Evolutionary conservation across 805 yeast species (phyloP).

Genomic region (Teunomyces barrocoloradensis): DNA sequence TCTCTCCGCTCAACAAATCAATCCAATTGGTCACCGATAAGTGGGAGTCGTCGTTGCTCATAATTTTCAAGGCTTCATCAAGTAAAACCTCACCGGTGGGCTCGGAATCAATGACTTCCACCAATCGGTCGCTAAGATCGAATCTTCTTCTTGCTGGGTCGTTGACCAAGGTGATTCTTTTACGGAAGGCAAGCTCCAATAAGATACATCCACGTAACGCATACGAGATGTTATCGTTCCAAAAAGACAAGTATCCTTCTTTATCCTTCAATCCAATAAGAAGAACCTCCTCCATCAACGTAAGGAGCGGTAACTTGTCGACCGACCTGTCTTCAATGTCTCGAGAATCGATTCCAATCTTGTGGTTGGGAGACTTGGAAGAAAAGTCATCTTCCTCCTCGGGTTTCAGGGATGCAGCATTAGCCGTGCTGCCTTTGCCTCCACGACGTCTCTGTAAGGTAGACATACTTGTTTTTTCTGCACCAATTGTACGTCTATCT

Average conservation of each 20-base stretch:
- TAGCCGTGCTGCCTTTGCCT: constrained; percentile 29
- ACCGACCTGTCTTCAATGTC: constrained; percentile 47
- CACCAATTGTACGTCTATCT: no score
- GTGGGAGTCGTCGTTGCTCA: constrained; percentile 78
- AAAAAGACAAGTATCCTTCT: constrained; percentile 93
- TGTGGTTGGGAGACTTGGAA: constrained; percentile 42
- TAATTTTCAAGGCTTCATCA: constrained; percentile 89
- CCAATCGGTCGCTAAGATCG: constrained; percentile 80
- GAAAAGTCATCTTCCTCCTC: constrained; percentile 24
- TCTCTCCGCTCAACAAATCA: constrained; percentile 89
- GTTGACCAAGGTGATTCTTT: constrained; percentile 81
- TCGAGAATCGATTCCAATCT: constrained; percentile 78
- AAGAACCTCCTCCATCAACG: constrained; percentile 95
- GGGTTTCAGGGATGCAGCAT: constrained; percentile 18
- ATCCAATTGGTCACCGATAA: constrained; percentile 88
- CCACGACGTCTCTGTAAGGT: constrained; percentile 74
- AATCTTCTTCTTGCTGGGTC: constrained; percentile 90
- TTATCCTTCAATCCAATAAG: constrained; percentile 91
- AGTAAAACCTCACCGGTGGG: constrained; percentile 93
- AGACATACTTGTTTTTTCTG: constrained; percentile 2
- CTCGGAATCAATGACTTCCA: constrained; percentile 81
- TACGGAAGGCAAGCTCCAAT: constrained; percentile 88
- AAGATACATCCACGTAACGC: constrained; percentile 93
- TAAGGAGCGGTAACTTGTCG: constrained; percentile 63
- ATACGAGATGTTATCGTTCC: constrained; percentile 97